Base-by-base conservation (phyloP, 1,284 basidiomycete species). In the Ceratobasidium sp. region DNA sequence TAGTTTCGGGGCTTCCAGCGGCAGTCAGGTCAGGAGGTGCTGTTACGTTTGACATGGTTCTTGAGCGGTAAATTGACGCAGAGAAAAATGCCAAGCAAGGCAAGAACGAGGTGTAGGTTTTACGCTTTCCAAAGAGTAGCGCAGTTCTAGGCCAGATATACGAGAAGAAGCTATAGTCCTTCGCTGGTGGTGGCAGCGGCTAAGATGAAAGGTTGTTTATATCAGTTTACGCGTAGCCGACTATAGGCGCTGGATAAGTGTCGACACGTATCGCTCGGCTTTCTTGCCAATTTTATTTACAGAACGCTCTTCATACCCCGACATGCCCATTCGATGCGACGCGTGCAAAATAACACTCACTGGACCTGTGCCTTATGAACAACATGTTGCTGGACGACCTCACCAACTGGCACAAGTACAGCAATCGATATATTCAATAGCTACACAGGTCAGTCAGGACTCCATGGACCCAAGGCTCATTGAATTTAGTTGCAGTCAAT, bases 11-110 rank as follows among this genome's bases (percentile, higher is more conserved):
- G 32, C 46, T 65, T 9, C 62, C 62, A 8, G 46, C 52, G 16
- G 62, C 62, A 16, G 62, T 65, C 5, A 65, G 48, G n/a, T 65
- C 48, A 3, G 48, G 62, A 32, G 62, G 62, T 10, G 48, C 34
- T 46, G 48, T 18, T 14, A 21, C 23, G 18, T 30, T 32, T 5
- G 62, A 53, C 62, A 65, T 65, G 32, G 32, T 41, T 34, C 23
- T 23, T 26, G 26, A 28, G 4, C 21, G 4, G 21, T 23, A 52
- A 8, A 8, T 18, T 8, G n/a, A 14, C 6, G 4, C 10, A 52
- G 2, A 16, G 18, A 23, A 26, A 26, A 23, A 14, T 6, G 36
- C 36, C 6, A 39, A 39, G 36, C 36, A 39, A n/a, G n/a, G n/a
- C 36, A 39, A 14, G 36, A 39, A 39, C 36, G 36, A 14, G 36